phyloP scores from a whole-genome alignment of 2,329 filamentous ascomycete genomes.

The Trichoderma sp. region DNA sequence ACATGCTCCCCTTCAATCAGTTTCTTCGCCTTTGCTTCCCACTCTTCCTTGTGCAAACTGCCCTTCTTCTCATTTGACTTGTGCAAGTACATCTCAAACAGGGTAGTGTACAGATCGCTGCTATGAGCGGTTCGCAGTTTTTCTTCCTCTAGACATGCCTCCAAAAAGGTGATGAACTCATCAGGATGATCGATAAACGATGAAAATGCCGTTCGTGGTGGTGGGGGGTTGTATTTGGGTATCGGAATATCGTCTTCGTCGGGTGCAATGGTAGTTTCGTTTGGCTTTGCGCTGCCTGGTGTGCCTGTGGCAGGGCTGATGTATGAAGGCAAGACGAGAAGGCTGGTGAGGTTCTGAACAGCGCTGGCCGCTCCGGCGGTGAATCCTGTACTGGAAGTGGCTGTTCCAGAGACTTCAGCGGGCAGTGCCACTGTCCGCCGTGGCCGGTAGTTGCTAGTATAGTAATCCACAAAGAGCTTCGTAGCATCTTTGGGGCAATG shows the following conservation, averaged over 20 bases:
- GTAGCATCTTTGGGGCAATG: constrained; percentile 83
- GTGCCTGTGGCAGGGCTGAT: constrained; percentile 51
- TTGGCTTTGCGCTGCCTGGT: constrained; percentile 52
- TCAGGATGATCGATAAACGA: constrained; percentile 93
- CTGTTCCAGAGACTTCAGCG: constrained; percentile 40
- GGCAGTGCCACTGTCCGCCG: constrained; percentile 57
- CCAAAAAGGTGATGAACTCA: constrained; percentile 89
- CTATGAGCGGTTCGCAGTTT: constrained; percentile 73
- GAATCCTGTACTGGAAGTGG: constrained; percentile 45
- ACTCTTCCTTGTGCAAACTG: constrained; percentile 67
- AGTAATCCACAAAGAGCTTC: constrained; percentile 90
- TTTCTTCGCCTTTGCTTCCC: constrained; percentile 88
- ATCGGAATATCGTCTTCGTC: constrained; percentile 49
- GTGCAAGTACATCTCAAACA: constrained; percentile 98
- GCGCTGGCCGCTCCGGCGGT: constrained; percentile 68
- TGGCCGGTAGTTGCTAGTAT: constrained; percentile 79
- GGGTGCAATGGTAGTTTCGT: constrained; percentile 55
- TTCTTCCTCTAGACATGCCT: constrained; percentile 77
- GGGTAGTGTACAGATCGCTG: constrained; percentile 85
- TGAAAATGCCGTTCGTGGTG: constrained; percentile 87
- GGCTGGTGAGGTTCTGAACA: constrained; percentile 80
- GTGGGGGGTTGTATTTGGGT: constrained; percentile 73
- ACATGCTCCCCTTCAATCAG: constrained; percentile 80
- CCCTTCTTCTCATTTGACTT: constrained; percentile 77
- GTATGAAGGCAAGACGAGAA: constrained; percentile 73